Conservation (phyloP, 768 basidiomycete genomes). For the Auricularia sp. region DNA sequence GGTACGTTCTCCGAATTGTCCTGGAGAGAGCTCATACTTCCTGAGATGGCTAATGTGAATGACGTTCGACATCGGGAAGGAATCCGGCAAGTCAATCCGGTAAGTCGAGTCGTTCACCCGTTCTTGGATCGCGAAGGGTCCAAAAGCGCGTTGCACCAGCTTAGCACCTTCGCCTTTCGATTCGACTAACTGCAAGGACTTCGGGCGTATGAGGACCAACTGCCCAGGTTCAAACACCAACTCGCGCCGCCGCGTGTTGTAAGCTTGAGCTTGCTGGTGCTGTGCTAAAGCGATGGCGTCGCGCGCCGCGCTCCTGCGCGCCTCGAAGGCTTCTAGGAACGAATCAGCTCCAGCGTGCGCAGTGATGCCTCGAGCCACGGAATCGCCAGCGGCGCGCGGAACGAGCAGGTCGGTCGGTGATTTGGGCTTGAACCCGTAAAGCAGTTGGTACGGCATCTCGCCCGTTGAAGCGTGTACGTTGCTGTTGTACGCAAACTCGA, state of each 20-base stretch:
- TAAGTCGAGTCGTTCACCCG: constrained; percentile 9
- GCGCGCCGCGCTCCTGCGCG: constrained; percentile 1
- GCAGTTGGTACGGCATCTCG: constrained; percentile 29
- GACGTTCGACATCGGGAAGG: constrained; percentile 5
- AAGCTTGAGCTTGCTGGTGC: constrained; percentile 15
- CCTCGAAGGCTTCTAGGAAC: not conserved
- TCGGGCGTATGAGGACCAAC: constrained; percentile 18
- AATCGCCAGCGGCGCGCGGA: not conserved
- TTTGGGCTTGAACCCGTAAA: constrained; percentile 21
- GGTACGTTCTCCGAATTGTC: constrained; percentile 17
- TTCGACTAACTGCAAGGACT: constrained; percentile 18
- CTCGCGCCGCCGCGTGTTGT: constrained; percentile 13
- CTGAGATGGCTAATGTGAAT: constrained; percentile 19
- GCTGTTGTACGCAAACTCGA: constrained; percentile 25
- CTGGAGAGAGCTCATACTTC: constrained; percentile 12
- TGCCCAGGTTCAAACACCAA: constrained; percentile 16
- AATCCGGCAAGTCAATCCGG: not conserved
- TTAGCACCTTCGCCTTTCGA: constrained; percentile 16
- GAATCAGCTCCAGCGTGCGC: not conserved
- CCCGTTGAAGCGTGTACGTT: constrained; percentile 23
- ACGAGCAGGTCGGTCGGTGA: not conserved
- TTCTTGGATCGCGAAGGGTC: constrained; percentile 18
- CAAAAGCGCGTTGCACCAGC: constrained; percentile 11
- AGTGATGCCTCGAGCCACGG: not conserved
- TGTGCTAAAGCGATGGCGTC: constrained; percentile 15